Evolutionary conservation across 441 rosid genomes (phyloP).

Genomic region (Eruca vesicaria): DNA sequence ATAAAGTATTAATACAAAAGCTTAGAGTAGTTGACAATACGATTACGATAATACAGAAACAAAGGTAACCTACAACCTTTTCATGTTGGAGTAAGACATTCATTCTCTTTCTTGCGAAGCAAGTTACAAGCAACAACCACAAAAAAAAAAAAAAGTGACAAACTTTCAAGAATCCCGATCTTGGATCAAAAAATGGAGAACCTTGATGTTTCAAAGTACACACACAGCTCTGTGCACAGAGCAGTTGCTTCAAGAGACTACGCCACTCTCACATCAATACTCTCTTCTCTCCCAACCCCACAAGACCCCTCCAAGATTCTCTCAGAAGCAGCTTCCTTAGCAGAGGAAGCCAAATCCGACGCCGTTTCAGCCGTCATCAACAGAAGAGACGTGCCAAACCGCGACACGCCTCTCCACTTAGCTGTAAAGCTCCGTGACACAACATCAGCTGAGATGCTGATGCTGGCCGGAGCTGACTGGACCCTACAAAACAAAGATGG

Average conservation of each 20-base stretch:
- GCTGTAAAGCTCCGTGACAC: conserved; percentile 86
- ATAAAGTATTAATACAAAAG: neutral
- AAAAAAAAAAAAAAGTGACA: neutral
- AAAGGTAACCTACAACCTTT: neutral
- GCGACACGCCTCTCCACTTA: conserved; percentile 92
- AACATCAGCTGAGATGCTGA: conserved; percentile 80
- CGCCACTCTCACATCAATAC: conserved; percentile 60
- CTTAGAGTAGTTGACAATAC: conserved; percentile 13
- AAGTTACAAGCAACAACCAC: conserved; percentile 26
- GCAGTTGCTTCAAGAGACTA: conserved; percentile 75
- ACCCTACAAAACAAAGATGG: conserved; percentile 93
- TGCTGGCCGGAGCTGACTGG: conserved; percentile 97
- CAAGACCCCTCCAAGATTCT: conserved; percentile 67
- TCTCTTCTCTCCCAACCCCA: conserved; percentile 75
- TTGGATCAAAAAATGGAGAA: conserved; percentile 57
- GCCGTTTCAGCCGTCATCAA: conserved; percentile 71
- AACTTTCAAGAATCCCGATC: conserved; percentile 27
- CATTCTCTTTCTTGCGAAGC: conserved; percentile 27
- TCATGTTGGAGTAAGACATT: conserved; percentile 5
- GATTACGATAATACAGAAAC: neutral
- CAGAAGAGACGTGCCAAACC: conserved; percentile 81
- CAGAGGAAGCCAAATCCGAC: conserved; percentile 89
- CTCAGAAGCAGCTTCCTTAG: conserved; percentile 67
- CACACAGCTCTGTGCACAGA: conserved; percentile 81
- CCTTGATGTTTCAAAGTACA: conserved; percentile 73